Evolutionary conservation across 805 yeast genomes (phyloP), one percentile per base, ranked within the genome.

Genomic region (Yarrowia osloensis): DNA sequence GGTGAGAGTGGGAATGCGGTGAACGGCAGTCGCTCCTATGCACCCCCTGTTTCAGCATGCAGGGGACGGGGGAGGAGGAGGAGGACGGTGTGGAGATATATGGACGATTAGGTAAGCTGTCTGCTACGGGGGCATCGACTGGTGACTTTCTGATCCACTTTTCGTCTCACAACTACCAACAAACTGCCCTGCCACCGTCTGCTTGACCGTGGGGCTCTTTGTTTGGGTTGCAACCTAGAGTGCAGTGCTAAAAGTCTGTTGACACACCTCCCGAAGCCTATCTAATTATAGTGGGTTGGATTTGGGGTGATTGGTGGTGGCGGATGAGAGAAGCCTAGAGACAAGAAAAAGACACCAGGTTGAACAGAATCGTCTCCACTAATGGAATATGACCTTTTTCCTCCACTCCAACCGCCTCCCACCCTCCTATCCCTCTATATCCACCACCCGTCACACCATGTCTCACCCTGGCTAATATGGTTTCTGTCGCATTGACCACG

Each of bases 31-130:
- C 35, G 22, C 33, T 17, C 21, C 28, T 15, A 52, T 52, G 59
- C 59, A 52, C 59, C 59, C 59, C 59, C 59, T 52, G 59, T 52
- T 52, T 52, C 59, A 52, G 12, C 42, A 52, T 31, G 57, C 40
- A 50, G 57, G 57, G 39, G 57, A 21, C 5, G 29, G 6, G 6
- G n/a, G 49, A 13, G 7, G 8, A 40, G 12, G 19, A 31, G 15
- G 9, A 31, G 35, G 35, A n/a, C n/a, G 31, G 31, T 28, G 8
- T 28, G 31, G 31, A 28, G n/a, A n/a, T n/a, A n/a, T n/a, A n/a
- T n/a, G n/a, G n/a, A n/a, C n/a, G n/a, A n/a, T n/a, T n/a, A n/a
- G n/a, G n/a, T n/a, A n/a, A n/a, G n/a, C n/a, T n/a, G n/a, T n/a
- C n/a, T n/a, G n/a, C n/a, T n/a, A n/a, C n/a, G n/a, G n/a, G n/a